These are phyloP conservation scores for Rhizomucor pusillus DNA, from an alignment of 371 early-diverging fungal genomes.

Conservation along the genomic window DNA sequence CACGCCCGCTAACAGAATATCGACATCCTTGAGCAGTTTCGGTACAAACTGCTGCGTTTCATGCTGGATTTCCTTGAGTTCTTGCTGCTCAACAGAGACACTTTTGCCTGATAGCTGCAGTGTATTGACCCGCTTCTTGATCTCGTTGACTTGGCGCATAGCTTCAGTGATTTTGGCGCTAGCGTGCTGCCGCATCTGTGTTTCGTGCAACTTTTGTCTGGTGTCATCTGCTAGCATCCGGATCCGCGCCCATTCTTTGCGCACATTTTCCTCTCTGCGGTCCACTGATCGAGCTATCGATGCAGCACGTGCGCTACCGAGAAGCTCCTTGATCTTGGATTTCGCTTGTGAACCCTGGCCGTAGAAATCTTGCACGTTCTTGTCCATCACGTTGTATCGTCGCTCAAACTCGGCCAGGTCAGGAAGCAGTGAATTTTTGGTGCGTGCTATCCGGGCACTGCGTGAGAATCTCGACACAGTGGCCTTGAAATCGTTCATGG, in stretches of 20 bases:
- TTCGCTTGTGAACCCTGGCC: slow-evolving; percentile 23
- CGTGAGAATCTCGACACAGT: slow-evolving; percentile 18
- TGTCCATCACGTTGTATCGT: slow-evolving; percentile 28
- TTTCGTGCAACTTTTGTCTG: slow-evolving; percentile 28
- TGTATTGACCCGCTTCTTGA: slow-evolving; percentile 39
- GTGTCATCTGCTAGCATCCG: slow-evolving; percentile 36
- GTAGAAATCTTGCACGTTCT: slow-evolving; percentile 26
- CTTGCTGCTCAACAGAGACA: slow-evolving; percentile 39
- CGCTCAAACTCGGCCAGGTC: slow-evolving; percentile 34
- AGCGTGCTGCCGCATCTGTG: slow-evolving; percentile 33
- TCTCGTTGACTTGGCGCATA: slow-evolving; percentile 35
- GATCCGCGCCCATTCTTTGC: slow-evolving; percentile 33
- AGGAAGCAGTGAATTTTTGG: slow-evolving; percentile 24
- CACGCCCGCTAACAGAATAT: slow-evolving; percentile 18
- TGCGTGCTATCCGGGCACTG: slow-evolving; percentile 19
- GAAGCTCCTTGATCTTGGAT: background rate
- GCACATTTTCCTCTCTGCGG: slow-evolving; percentile 29
- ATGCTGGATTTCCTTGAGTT: slow-evolving; percentile 35
- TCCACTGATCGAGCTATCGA: slow-evolving; percentile 28
- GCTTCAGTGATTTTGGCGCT: slow-evolving; percentile 36
- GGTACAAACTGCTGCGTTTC: slow-evolving; percentile 30
- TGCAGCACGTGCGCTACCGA: slow-evolving; percentile 8
- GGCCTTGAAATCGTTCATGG: slow-evolving; percentile 29
- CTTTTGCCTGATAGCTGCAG: slow-evolving; percentile 41
- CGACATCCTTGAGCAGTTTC: slow-evolving; percentile 29